A percentile compares a stretch with the other conserved stretches of the same genome.
Evolutionary conservation across 495 filamentous ascomycete species (phyloP).

Genomic region (Pyrenula massariospora): DNA sequence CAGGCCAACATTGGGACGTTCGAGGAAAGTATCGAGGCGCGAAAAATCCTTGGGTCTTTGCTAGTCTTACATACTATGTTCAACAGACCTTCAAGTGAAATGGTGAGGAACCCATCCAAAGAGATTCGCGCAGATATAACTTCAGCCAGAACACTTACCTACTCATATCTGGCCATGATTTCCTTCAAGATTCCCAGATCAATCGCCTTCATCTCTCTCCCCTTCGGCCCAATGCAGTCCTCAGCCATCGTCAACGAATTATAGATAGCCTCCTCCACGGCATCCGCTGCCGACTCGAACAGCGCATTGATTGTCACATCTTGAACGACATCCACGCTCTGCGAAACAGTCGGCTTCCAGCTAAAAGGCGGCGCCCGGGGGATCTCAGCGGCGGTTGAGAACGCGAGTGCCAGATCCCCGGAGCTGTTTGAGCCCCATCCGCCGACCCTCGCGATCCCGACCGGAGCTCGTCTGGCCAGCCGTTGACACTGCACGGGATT

Average conservation of each 20-base stretch:
- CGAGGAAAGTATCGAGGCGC: too few species aligned
- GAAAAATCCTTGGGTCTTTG: too few species aligned
- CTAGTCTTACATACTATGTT: too few species aligned
- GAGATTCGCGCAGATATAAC: too few species aligned
- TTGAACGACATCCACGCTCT: conserved; percentile 27
- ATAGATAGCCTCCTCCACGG: conserved; percentile 39
- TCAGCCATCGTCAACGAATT: conserved; percentile 39
- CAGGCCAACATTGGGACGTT: too few species aligned
- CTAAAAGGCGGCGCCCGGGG: conserved; percentile 14
- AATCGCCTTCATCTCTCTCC: conserved; percentile 26
- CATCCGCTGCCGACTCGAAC: conserved; percentile 37
- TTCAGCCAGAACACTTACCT: not conserved
- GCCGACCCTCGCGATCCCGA: conserved; percentile 35
- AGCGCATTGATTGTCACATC: conserved; percentile 36
- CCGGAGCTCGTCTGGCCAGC: conserved; percentile 37
- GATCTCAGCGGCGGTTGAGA: conserved; percentile 34
- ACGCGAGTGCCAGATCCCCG: conserved; percentile 42
- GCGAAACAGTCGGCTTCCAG: conserved; percentile 18
- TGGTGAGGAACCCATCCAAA: too few species aligned
- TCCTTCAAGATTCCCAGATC: conserved; percentile 31
- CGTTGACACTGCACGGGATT: conserved; percentile 37
- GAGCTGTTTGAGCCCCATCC: conserved; percentile 35
- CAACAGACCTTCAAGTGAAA: too few species aligned
- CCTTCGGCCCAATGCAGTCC: conserved; percentile 28
- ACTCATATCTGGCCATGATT: conserved; percentile 30